A percentile compares a stretch with the other conserved stretches of the same genome.
These are phyloP conservation scores for Pelomyxa schiedti DNA, from an alignment of 78 protist species.

Conservation along the genomic window DNA sequence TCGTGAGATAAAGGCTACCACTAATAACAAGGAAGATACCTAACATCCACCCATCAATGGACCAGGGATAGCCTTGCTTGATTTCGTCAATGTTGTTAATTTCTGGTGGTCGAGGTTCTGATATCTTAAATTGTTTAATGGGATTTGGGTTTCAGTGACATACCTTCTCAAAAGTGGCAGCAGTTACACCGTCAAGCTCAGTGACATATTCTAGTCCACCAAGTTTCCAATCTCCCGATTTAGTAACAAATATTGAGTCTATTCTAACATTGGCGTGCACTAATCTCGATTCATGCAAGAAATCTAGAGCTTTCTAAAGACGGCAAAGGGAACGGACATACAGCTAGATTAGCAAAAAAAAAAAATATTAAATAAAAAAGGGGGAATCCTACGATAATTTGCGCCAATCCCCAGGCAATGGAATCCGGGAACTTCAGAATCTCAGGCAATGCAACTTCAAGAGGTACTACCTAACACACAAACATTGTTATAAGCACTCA, in stretches of 20 bases:
- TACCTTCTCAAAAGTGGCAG: constrained; percentile 10
- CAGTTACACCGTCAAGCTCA: constrained; percentile 16
- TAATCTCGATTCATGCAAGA: constrained; percentile 30
- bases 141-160: constrained; percentile 13
- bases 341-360: too few relatives aligned
- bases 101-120: not conserved
- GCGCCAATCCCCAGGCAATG: too few relatives aligned
- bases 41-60: constrained; percentile 45
- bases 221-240: constrained; percentile 60
- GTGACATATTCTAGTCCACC: constrained; percentile 47
- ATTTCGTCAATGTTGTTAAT: not conserved
- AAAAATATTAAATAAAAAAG: too few relatives aligned
- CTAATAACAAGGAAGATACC: too few relatives aligned
- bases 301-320: constrained; percentile 53
- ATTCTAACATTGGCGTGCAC: constrained; percentile 47
- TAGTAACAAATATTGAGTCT: constrained; percentile 36
- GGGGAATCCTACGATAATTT: too few relatives aligned
- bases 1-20: too few relatives aligned
- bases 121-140: constrained; percentile 31
- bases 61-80: not conserved
- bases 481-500: too few relatives aligned
- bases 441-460: too few relatives aligned
- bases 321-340: too few relatives aligned
- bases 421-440: too few relatives aligned
- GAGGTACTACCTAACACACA: too few relatives aligned